These are phyloP conservation scores for Penicillium roqueforti DNA, from an alignment of 495 filamentous ascomycete species.

Conservation along the genomic window DNA sequence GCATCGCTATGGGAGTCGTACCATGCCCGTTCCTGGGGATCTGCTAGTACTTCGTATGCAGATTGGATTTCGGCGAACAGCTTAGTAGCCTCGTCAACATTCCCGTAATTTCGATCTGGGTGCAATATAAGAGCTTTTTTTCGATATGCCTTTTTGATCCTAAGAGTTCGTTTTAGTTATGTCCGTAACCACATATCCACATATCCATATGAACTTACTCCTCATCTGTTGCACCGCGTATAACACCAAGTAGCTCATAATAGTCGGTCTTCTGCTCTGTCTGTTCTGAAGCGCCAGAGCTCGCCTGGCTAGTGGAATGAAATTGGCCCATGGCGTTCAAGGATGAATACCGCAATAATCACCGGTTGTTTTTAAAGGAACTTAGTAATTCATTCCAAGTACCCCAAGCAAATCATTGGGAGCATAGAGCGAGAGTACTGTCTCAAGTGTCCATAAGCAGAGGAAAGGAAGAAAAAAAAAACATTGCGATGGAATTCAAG, in stretches of 20 bases:
- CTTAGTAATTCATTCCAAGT: neutral
- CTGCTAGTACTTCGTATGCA: conserved; percentile 91
- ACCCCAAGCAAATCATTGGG: neutral
- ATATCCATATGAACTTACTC: conserved; percentile 58
- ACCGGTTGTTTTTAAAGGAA: neutral
- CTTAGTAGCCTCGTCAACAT: conserved; percentile 74
- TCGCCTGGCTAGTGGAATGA: conserved; percentile 58
- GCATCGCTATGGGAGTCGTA: conserved; percentile 91
- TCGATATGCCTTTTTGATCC: conserved; percentile 91
- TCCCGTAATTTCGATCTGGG: conserved; percentile 89
- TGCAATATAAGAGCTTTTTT: conserved; percentile 89
- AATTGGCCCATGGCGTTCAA: conserved; percentile 65
- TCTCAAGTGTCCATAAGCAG: neutral
- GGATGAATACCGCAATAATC: neutral
- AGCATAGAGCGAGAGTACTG: neutral
- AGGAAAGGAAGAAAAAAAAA: neutral
- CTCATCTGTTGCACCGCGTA: conserved; percentile 68
- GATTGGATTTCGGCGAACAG: conserved; percentile 88
- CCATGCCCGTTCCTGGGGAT: conserved; percentile 94
- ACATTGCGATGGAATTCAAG: too few relatives aligned
- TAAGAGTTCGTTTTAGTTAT: conserved; percentile 28
- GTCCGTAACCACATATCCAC: too few relatives aligned
- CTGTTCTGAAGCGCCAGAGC: conserved; percentile 18
- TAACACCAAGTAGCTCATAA: conserved; percentile 80
- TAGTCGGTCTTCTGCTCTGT: conserved; percentile 68